These are phyloP conservation scores for Colletotrichum sp. DNA, from an alignment of 2,329 filamentous ascomycete species.

Conservation along the genomic window DNA sequence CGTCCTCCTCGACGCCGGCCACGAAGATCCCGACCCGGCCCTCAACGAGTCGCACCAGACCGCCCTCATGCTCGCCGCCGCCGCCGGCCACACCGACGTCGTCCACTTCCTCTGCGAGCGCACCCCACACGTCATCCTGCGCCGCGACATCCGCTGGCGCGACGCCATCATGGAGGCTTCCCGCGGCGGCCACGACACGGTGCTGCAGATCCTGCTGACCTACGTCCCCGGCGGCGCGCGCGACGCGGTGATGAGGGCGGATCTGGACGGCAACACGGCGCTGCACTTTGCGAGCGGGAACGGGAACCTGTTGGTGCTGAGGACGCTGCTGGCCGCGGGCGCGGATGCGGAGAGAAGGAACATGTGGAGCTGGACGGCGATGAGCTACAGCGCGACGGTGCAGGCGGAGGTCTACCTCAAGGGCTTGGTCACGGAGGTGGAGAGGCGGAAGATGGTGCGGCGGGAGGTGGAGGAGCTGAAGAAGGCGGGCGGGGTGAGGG, in stretches of 20 bases:
- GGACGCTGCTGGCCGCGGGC: slow-evolving; percentile 79
- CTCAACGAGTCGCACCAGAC: slow-evolving; percentile 83
- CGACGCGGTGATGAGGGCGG: slow-evolving; percentile 60
- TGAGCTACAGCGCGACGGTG: slow-evolving; percentile 82
- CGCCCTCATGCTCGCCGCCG: slow-evolving; percentile 79
- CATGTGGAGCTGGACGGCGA: slow-evolving; percentile 79
- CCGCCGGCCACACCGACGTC: slow-evolving; percentile 72
- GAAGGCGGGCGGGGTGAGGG: slow-evolving; percentile 44
- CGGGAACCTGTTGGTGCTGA: slow-evolving; percentile 77
- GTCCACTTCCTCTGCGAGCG: slow-evolving; percentile 73
- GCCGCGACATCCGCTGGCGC: slow-evolving; percentile 69
- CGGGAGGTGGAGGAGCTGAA: slow-evolving; percentile 42
- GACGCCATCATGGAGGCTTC: slow-evolving; percentile 75
- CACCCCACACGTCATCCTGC: slow-evolving; percentile 67
- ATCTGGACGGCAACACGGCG: slow-evolving; percentile 82
- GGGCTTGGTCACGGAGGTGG: slow-evolving; percentile 74
- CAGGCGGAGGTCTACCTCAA: slow-evolving; percentile 87
- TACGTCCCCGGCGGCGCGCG: slow-evolving; percentile 60
- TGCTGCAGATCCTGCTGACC: slow-evolving; percentile 68
- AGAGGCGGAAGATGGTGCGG: slow-evolving; percentile 57
- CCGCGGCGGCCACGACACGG: slow-evolving; percentile 65
- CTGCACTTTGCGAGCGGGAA: slow-evolving; percentile 86
- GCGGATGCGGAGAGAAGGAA: slow-evolving; percentile 77
- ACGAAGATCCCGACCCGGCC: slow-evolving; percentile 75
- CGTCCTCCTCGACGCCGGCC: slow-evolving; percentile 73